Evolutionary conservation across 2,329 filamentous ascomycete genomes (phyloP).

Genomic region (Alternaria novae-zelandiae): DNA sequence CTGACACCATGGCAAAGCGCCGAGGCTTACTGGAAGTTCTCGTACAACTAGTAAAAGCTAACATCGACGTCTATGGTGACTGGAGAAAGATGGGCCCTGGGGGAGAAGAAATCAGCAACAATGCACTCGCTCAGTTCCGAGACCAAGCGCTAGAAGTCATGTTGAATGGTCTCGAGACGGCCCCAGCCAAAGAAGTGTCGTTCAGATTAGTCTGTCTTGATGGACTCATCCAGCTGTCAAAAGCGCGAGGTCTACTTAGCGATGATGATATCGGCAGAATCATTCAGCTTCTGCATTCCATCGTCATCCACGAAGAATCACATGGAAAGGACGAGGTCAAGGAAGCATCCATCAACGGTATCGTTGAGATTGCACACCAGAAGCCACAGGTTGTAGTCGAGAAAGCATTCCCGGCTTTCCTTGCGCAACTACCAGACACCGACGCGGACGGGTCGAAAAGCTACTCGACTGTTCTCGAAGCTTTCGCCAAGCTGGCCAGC

Average conservation of each 20-base stretch:
- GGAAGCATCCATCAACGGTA: constrained; percentile 62
- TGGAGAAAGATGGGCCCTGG: constrained; percentile 57
- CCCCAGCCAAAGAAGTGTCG: constrained; percentile 57
- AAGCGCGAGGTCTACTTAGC: constrained; percentile 49
- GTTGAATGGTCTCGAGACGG: constrained; percentile 51
- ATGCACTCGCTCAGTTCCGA: constrained; percentile 50
- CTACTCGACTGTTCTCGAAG: constrained; percentile 66
- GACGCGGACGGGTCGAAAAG: constrained; percentile 54
- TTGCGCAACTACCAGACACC: constrained; percentile 67
- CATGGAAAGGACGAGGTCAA: constrained; percentile 64
- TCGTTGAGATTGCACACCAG: constrained; percentile 67
- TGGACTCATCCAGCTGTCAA: constrained; percentile 53
- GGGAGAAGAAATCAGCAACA: constrained; percentile 37
- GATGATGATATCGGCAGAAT: constrained; percentile 55
- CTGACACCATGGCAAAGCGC: constrained; percentile 67
- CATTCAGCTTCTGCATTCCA: constrained; percentile 66
- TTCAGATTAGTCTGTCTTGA: constrained; percentile 55
- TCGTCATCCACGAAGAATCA: constrained; percentile 65
- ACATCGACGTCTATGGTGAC: constrained; percentile 62
- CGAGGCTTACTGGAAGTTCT: constrained; percentile 68
- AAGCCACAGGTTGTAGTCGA: constrained; percentile 68
- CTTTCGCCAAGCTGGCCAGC: constrained; percentile 67
- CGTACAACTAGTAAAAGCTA: constrained; percentile 64
- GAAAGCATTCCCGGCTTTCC: constrained; percentile 69
- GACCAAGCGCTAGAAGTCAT: constrained; percentile 52